Base-by-base conservation (phyloP, 2,329 filamentous ascomycete species). In the Penicillium sp. region DNA sequence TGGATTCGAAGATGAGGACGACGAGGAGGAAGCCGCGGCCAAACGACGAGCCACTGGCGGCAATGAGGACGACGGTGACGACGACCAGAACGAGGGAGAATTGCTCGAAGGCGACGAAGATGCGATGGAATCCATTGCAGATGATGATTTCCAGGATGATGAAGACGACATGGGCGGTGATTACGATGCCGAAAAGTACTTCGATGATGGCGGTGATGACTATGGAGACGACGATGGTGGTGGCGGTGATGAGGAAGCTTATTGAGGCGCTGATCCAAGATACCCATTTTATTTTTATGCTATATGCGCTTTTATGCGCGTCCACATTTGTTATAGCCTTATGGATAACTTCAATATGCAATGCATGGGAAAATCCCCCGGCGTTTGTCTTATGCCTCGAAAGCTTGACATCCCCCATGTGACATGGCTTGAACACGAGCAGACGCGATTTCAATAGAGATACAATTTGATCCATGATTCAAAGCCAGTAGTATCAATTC, bases 151-250 rank as follows among this genome's bases (percentile, higher is more conserved):
- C 56, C 79, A 83, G 42, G 81, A 82, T 23, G 82, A 84, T 42
- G 83, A 83, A 12, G 81, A 83, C 50, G 78, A 79, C 33, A 78
- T 79, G 69, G 80, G 77, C 5, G 83, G 81, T 4, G 83, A 85
- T 64, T 85, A 86, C 61, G 82, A 85, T 59, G 84, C 81, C 1
- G 84, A 86, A 61, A 79, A 85, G 57, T 86, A 86, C 72, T 84
- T 84, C 61, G 80, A 83, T 56, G 81, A 77, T 49, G 84, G 84
- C 6, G 84, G 80, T 45, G 77, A 78, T 45, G 77, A 78, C 43
- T 76, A 70, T 46, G 75, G 82, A 46, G 81, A 80, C 49, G 83
- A 80, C 24, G 83, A 79, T 58, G 81, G 76, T 42, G 81, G 77
- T 29, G 81, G 77, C 38, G 79, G 75, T 49, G 79, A 77, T 45